phyloP scores from a whole-genome alignment of 495 filamentous ascomycete species.

The Lepidopterella palustris region DNA sequence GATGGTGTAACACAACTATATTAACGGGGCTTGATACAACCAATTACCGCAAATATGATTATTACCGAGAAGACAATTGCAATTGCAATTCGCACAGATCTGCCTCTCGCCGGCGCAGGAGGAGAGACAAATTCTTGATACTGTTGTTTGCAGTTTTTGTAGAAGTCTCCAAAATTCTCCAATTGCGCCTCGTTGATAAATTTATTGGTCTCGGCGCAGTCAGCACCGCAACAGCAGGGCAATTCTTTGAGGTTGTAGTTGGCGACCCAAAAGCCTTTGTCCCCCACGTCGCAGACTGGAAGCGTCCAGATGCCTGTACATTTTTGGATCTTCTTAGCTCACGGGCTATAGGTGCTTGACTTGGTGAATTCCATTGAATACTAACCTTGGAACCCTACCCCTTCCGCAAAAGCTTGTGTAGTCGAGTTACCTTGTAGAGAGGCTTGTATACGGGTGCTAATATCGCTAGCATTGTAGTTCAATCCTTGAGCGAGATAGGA shows the following conservation, averaged over 20 bases:
- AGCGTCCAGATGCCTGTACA: not conserved
- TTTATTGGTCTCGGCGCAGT: not conserved
- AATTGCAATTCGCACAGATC: too few relatives aligned
- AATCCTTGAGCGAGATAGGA: not conserved
- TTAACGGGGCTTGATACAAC: too few relatives aligned
- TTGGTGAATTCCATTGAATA: too few relatives aligned
- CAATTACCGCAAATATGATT: too few relatives aligned
- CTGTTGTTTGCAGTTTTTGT: not conserved
- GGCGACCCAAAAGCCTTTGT: not conserved
- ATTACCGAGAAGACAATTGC: too few relatives aligned
- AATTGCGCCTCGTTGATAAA: not conserved
- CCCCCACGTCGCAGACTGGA: not conserved
- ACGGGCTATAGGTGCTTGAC: not conserved
- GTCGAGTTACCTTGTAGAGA: not conserved
- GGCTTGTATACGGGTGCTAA: not conserved
- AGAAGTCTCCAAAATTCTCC: not conserved
- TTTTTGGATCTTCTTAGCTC: not conserved
- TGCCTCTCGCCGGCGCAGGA: too few relatives aligned
- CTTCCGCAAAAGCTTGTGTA: not conserved
- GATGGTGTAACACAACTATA: too few relatives aligned
- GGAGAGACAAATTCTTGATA: not conserved
- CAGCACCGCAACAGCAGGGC: not conserved
- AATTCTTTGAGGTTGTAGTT: not conserved
- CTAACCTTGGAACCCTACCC: not conserved
- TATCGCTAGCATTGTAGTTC: not conserved